Percentiles rank a stretch among this genome's conserved stretches.
These are phyloP conservation scores for Microbotryum saponariae DNA, from an alignment of 1,284 basidiomycete genomes.

Conservation along the genomic window DNA sequence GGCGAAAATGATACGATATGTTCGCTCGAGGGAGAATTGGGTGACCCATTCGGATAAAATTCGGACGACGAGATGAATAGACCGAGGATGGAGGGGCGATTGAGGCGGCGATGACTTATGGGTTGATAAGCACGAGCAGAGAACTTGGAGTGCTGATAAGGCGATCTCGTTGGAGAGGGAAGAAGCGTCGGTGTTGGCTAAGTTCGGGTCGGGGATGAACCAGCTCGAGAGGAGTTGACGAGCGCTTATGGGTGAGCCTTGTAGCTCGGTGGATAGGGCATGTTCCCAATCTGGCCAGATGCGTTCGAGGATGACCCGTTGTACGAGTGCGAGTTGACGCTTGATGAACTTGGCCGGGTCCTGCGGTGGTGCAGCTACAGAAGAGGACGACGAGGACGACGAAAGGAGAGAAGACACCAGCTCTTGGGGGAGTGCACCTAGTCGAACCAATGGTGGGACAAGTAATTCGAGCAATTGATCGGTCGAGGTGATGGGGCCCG, in stretches of 20 bases:
- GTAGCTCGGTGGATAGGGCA: slow-evolving; percentile 47
- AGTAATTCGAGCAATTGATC: slow-evolving; percentile 52
- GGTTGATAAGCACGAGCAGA: slow-evolving; percentile 42
- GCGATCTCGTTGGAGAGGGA: slow-evolving; percentile 2
- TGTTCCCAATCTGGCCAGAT: slow-evolving; percentile 62
- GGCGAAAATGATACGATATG: slow-evolving; percentile 51
- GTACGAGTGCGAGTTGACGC: slow-evolving; percentile 46
- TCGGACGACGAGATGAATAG: slow-evolving; percentile 39
- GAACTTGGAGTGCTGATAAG: slow-evolving; percentile 20
- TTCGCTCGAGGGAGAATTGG: slow-evolving; percentile 48
- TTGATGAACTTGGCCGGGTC: slow-evolving; percentile 48
- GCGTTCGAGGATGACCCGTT: slow-evolving; percentile 56
- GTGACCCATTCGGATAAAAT: slow-evolving; percentile 55
- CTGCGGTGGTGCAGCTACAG: slow-evolving; percentile 38
- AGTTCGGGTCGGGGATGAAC: slow-evolving; percentile 18
- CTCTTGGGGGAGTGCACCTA: slow-evolving; percentile 51
- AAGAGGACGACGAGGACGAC: slow-evolving; percentile 38
- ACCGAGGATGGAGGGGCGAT: slow-evolving; percentile 37
- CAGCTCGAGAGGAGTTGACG: slow-evolving; percentile 50
- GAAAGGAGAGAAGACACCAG: neutral
- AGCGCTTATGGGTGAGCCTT: slow-evolving; percentile 45
- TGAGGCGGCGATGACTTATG: slow-evolving; percentile 41
- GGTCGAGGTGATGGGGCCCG: slow-evolving; percentile 49
- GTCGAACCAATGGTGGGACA: slow-evolving; percentile 51
- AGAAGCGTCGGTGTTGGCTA: slow-evolving; percentile 18